Evolutionary conservation across 2,329 filamentous ascomycete species (phyloP).

Genomic region (Cryphonectria naterciae): DNA sequence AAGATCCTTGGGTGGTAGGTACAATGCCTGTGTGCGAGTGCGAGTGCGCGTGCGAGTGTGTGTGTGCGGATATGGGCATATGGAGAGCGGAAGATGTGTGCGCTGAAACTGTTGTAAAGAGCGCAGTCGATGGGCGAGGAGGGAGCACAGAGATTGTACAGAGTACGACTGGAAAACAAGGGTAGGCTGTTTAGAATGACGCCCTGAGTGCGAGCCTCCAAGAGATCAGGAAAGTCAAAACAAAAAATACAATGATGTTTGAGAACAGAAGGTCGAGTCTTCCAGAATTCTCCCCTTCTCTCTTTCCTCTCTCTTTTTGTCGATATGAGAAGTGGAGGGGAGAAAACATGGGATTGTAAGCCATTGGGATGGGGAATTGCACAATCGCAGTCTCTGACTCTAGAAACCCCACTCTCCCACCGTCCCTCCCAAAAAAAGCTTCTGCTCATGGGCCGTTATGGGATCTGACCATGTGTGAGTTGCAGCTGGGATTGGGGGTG

Average conservation of each 20-base stretch:
- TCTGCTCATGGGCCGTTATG: neutral
- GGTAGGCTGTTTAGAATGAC: neutral
- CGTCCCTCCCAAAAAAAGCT: neutral
- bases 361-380: constrained; percentile 26
- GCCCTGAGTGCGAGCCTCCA: neutral
- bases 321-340: constrained; percentile 6
- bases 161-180: neutral
- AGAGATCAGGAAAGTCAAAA: neutral
- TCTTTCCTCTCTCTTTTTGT: neutral
- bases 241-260: neutral
- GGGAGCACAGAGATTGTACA: neutral
- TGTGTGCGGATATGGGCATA: neutral
- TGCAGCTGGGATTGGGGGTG: neutral
- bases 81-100: neutral
- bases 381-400: constrained; percentile 24
- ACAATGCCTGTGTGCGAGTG: neutral
- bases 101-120: neutral
- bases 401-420: neutral
- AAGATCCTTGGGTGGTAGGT: neutral
- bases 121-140: neutral
- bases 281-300: neutral
- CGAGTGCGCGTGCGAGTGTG: neutral
- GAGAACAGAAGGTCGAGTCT: neutral
- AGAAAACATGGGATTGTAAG: constrained; percentile 28
- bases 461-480: neutral